These are phyloP conservation scores for Venustampulla echinocandica DNA, from an alignment of 495 filamentous ascomycete genomes.

Conservation along the genomic window DNA sequence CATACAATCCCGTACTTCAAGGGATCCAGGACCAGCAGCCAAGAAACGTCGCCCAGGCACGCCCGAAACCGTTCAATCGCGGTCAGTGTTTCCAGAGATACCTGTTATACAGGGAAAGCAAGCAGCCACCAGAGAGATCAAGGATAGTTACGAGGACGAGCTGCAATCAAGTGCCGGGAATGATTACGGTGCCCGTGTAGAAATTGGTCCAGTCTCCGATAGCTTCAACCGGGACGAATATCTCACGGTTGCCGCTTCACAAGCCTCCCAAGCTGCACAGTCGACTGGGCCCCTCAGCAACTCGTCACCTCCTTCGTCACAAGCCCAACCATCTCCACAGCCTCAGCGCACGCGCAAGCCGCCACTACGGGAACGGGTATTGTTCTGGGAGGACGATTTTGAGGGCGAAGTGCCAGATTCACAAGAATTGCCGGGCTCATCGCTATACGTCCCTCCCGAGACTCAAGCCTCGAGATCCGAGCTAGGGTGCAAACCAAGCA, in stretches of 20 bases:
- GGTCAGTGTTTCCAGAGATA: conserved; percentile 9
- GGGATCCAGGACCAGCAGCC: neutral
- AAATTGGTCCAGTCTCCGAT: conserved; percentile 8
- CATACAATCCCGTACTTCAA: neutral
- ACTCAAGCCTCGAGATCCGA: neutral
- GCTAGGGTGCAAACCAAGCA: too few relatives aligned
- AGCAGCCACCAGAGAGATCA: conserved; percentile 8
- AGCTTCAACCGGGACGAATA: conserved; percentile 17
- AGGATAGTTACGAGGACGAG: conserved; percentile 24
- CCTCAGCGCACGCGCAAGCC: neutral
- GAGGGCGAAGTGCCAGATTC: conserved; percentile 14
- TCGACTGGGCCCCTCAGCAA: neutral
- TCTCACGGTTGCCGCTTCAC: conserved; percentile 4
- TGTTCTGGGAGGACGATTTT: conserved; percentile 11
- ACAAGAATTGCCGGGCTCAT: conserved; percentile 6
- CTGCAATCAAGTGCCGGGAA: neutral
- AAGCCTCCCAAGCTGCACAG: conserved; percentile 8
- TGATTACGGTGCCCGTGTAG: conserved; percentile 2
- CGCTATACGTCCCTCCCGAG: neutral
- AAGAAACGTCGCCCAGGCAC: conserved; percentile 10
- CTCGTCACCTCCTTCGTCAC: neutral
- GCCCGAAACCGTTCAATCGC: conserved; percentile 7
- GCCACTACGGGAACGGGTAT: neutral
- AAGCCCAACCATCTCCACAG: neutral
- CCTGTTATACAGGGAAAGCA: neutral